Evolutionary conservation across 2,329 filamentous ascomycete genomes (phyloP), one percentile per base, ranked within the genome.

Genomic region (Tolypocladium capitatum): DNA sequence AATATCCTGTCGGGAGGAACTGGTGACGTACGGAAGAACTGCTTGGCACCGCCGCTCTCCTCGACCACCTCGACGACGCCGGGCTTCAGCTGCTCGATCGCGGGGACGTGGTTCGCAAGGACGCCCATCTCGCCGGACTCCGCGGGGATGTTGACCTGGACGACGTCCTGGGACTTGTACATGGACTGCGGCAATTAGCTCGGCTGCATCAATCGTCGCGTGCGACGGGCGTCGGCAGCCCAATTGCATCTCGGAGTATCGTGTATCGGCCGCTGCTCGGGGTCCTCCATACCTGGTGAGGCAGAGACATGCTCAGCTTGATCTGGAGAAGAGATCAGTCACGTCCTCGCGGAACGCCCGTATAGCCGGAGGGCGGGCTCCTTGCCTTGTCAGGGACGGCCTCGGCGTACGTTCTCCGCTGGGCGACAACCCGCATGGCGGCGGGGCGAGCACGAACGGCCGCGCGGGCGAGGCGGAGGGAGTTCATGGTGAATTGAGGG

Each of bases 71-170:
- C 91, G 59, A 98, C 79, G 59, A 97, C 74, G 64, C 92, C 92
- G 52, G 92, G 90, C 81, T 94, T 95, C 71, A 98, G 79, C 78
- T 98, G 92, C 79, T 98, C 92, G 66, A 98, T 97, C 53, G 90
- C 89, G 56, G 92, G 90, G 63, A 98, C 92, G 81, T 98, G 92
- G 79, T 92, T 94, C 68, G 92, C 92, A 66, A 98, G 85, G 62
- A 98, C 84, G 85, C 92, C 92, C 92, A 98, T 98, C 63, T 97
- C 92, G 68, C 92, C 92, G 54, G 90, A 94, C 71, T 95, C 92
- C 65, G 92, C 92, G 68, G 92, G 85, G 64, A 98, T 84, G 81
- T 98, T 98, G 77, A 98, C 92, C 77, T 98, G 92, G 65, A 97
- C 83, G 65, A 82, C 78, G 64, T 79, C 76, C 62, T 80, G 73